A percentile compares a stretch with the other conserved stretches of the same genome.
Conservation (phyloP, 805 yeast species). For the Saccharomycopsis sp. region DNA sequence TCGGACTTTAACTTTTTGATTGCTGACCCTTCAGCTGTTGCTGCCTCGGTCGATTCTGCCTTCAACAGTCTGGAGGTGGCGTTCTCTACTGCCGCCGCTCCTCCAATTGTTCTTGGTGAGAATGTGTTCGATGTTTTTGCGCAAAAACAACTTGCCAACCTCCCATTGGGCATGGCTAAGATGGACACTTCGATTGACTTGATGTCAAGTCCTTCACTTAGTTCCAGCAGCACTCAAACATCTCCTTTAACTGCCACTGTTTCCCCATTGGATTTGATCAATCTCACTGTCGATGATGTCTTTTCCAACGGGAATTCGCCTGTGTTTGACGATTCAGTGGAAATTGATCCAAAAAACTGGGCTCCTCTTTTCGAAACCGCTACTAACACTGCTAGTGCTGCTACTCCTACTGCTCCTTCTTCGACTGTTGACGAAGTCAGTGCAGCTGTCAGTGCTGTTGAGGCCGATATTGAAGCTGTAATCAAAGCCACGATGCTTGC, state of each 20-base stretch:
- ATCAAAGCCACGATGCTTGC: slow-evolving; percentile 1
- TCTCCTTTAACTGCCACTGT: slow-evolving; percentile 29
- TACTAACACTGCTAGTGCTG: slow-evolving; percentile 32
- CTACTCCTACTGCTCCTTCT: slow-evolving; percentile 23
- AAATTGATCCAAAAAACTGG: slow-evolving; percentile 44
- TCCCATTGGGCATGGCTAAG: slow-evolving; percentile 27
- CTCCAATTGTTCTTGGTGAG: slow-evolving; percentile 20
- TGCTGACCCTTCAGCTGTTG: slow-evolving; percentile 9
- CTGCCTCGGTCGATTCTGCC: slow-evolving; percentile 1
- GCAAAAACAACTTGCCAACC: slow-evolving; percentile 18
- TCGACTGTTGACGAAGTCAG: slow-evolving; percentile 13
- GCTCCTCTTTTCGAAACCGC: slow-evolving; percentile 51
- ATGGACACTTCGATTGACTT: slow-evolving; percentile 22
- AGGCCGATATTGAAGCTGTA: slow-evolving; percentile 6
- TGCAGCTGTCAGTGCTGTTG: slow-evolving; percentile 25
- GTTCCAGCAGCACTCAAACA: slow-evolving; percentile 23
- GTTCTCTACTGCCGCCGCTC: background rate
- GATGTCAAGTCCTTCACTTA: slow-evolving; percentile 23
- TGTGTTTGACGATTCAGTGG: slow-evolving; percentile 50
- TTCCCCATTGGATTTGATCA: slow-evolving; percentile 49
- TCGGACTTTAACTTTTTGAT: slow-evolving; percentile 14
- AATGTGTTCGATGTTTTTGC: slow-evolving; percentile 20
- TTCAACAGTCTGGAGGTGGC: slow-evolving; percentile 1
- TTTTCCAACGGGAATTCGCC: slow-evolving; percentile 43
- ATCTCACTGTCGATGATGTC: slow-evolving; percentile 46